Conservation (phyloP, 2,329 filamentous ascomycete genomes). For the Beauveria medogensis region DNA sequence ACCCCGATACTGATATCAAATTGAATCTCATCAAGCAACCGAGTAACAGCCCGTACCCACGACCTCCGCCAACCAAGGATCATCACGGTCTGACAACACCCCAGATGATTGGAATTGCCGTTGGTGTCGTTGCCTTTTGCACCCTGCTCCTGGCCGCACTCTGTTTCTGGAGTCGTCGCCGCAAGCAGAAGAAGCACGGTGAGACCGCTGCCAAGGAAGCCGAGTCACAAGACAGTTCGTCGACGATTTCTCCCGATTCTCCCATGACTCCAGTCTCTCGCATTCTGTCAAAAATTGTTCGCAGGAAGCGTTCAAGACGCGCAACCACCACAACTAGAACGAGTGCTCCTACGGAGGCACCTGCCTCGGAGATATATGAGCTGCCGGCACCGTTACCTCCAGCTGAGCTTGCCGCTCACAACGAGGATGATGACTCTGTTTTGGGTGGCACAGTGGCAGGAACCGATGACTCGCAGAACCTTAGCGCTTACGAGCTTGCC, state of each 20-base stretch:
- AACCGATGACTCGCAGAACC: slow-evolving; percentile 29
- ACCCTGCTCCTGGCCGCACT: slow-evolving; percentile 25
- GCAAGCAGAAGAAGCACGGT: slow-evolving; percentile 19
- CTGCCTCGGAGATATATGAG: slow-evolving; percentile 44
- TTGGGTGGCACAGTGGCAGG: slow-evolving; percentile 33
- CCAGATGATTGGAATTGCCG: slow-evolving; percentile 38
- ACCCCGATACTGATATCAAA: slow-evolving; percentile 31
- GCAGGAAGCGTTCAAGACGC: slow-evolving; percentile 25
- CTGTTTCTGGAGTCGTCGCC: slow-evolving; percentile 25
- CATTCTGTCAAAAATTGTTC: slow-evolving; percentile 34
- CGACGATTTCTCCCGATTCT: slow-evolving; percentile 22
- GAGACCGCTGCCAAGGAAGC: slow-evolving; percentile 18
- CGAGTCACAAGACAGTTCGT: slow-evolving; percentile 30
- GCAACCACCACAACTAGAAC: slow-evolving; percentile 18
- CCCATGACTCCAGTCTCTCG: slow-evolving; percentile 19
- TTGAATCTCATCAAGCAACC: slow-evolving; percentile 35
- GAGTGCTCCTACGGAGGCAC: slow-evolving; percentile 24
- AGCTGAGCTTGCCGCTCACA: slow-evolving; percentile 40
- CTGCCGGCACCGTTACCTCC: slow-evolving; percentile 38
- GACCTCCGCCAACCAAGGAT: slow-evolving; percentile 19
- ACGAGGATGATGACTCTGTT: slow-evolving; percentile 28
- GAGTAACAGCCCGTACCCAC: slow-evolving; percentile 39
- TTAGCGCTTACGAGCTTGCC: slow-evolving; percentile 43
- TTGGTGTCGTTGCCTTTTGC: slow-evolving; percentile 31
- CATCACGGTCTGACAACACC: slow-evolving; percentile 28